Evolutionary conservation across 2,329 filamentous ascomycete genomes (phyloP), one percentile per base, ranked within the genome.

Genomic region (Karstenula rhodostoma): DNA sequence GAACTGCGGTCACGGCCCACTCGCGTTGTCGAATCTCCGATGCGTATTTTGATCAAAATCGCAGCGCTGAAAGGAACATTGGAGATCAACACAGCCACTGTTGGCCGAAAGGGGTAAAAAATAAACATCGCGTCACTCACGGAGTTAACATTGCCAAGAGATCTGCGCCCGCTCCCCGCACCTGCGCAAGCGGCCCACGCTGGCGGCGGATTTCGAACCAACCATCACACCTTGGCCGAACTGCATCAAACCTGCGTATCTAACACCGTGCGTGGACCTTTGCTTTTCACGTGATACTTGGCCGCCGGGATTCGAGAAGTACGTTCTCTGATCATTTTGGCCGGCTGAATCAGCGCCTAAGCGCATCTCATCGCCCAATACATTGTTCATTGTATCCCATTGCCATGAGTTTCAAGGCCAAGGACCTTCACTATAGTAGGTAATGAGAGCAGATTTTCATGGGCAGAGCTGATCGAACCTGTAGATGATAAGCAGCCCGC

Each of bases 401-500:
- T 32, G 29, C 13, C 70, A 90, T 83, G 79, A 81, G 79, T 62
- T 79, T 91, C 73, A 92, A 87, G 56, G 82, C 87, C 68, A 91
- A 91, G 70, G 89, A 91, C 76, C 84, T 93, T 51, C 83, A 84
- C 59, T 93, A 92, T 82, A 83, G 85, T 79, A 55, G 29, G 62
- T 40, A 15, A 3, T 8, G 1, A n/a, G 12, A 9, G 4, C 12
- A 5, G 22, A 3, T 12, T 2, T n/a, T 35, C 59, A 78, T 91
- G 83, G 85, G 79, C 49, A 27, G 59, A 35, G 43, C 49, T 70
- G 19, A 73, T 17, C 4, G 8, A 25, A 19, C 5, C 7, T n/a
- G 2, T 83, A 84, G 81, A 80, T 82, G 85, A 66, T 78, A 87
- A 75, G 68, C 82, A 79, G 71, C 82, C 73, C 65, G 79, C 77